Evolutionary conservation across 1,139 yeast species (phyloP).

Genomic region (Kodamaea plutei): DNA sequence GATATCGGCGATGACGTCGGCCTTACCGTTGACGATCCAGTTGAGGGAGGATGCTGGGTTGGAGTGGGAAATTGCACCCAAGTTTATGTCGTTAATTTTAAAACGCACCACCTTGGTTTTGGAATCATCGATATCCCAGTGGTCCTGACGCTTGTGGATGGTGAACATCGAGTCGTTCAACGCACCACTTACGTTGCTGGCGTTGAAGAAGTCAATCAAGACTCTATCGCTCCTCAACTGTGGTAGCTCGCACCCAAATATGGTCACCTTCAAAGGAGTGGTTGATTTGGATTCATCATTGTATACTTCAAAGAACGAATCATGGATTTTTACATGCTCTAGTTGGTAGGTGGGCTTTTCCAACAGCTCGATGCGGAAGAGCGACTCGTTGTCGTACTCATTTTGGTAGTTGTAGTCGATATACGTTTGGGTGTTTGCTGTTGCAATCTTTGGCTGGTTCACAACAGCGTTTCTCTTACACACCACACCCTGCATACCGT

Average conservation of each 20-base stretch:
- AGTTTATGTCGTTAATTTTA: slow-evolving; percentile 61
- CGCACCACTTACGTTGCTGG: slow-evolving; percentile 67
- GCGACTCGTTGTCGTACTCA: slow-evolving; percentile 23
- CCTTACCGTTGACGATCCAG: slow-evolving; percentile 69
- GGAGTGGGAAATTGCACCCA: slow-evolving; percentile 38
- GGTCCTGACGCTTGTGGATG: slow-evolving; percentile 52
- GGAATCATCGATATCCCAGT: slow-evolving; percentile 21
- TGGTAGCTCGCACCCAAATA: slow-evolving; percentile 65
- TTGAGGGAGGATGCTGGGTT: slow-evolving; percentile 49
- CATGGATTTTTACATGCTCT: slow-evolving; percentile 49
- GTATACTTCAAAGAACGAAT: slow-evolving; percentile 47
- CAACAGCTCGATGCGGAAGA: neutral
- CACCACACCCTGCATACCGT: slow-evolving; percentile 57
- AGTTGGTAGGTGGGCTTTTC: slow-evolving; percentile 40
- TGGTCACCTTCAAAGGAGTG: slow-evolving; percentile 46
- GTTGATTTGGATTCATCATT: slow-evolving; percentile 25
- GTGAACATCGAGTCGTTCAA: slow-evolving; percentile 72
- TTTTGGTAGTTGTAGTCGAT: slow-evolving; percentile 32
- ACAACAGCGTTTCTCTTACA: slow-evolving; percentile 12
- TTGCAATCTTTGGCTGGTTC: neutral
- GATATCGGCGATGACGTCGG: slow-evolving; percentile 66
- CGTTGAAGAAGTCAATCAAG: slow-evolving; percentile 63
- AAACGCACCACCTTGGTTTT: slow-evolving; percentile 48
- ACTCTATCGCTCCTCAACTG: slow-evolving; percentile 55
- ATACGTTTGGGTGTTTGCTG: slow-evolving; percentile 8